A percentile compares a stretch with the other conserved stretches of the same genome.
phyloP scores from a whole-genome alignment of 805 yeast species.

The Cyberlindnera maclurae region DNA sequence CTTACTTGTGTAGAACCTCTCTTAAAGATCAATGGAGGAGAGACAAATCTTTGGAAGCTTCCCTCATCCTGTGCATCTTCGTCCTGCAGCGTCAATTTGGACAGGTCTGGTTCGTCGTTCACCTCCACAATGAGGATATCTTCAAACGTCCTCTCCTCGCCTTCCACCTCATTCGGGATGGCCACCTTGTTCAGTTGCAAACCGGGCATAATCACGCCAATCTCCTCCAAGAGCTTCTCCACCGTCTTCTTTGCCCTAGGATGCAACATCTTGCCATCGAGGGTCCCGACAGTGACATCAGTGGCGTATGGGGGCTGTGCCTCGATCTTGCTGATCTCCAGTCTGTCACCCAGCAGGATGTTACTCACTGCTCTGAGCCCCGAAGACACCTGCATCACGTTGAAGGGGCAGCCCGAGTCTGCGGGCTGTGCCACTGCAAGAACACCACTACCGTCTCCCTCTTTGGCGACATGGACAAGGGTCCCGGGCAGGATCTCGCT shows the following conservation, averaged over 20 bases:
- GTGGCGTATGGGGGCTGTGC: constrained; percentile 44
- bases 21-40: constrained; percentile 42
- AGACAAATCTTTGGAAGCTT: constrained; percentile 24
- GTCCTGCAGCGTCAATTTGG: constrained; percentile 28
- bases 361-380: constrained; percentile 36
- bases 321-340: constrained; percentile 37
- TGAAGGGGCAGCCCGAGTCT: constrained; percentile 25
- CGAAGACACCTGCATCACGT: constrained; percentile 43
- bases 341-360: constrained; percentile 43
- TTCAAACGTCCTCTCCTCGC: constrained; percentile 13
- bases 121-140: constrained; percentile 20
- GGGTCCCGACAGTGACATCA: constrained; percentile 28
- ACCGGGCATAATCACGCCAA: constrained; percentile 59
- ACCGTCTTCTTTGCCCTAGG: constrained; percentile 27
- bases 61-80: constrained; percentile 8
- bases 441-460: constrained; percentile 37
- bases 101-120: constrained; percentile 33
- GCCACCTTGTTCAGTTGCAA: constrained; percentile 27
- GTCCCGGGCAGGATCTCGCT: constrained; percentile 40
- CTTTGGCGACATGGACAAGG: constrained; percentile 38
- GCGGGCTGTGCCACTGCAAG: constrained; percentile 36
- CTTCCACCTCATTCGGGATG: constrained; percentile 12
- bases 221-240: constrained; percentile 40
- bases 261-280: constrained; percentile 16
- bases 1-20: constrained; percentile 27